phyloP scores from a whole-genome alignment of 441 rosid genomes.

The Macaranga tanarius region DNA sequence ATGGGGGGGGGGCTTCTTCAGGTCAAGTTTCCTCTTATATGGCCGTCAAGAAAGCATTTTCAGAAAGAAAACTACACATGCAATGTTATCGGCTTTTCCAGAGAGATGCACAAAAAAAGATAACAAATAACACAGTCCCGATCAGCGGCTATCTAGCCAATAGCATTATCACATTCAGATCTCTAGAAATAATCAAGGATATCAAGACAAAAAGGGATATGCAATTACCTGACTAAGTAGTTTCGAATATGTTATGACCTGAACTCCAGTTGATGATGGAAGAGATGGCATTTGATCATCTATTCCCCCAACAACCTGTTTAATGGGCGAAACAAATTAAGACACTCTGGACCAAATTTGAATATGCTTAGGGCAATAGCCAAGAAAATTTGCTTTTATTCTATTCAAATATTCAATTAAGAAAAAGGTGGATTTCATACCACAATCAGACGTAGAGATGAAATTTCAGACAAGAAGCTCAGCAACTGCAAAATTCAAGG shows the following conservation, averaged over 20 bases:
- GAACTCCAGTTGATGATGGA: conserved; percentile 70
- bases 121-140: not conserved
- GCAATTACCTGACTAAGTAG: conserved; percentile 75
- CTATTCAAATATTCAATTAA: conserved; percentile 22
- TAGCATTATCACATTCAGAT: conserved; percentile 2
- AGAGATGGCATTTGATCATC: conserved; percentile 83
- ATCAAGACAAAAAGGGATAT: conserved; percentile 19
- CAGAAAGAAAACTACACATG: not conserved
- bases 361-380: not conserved
- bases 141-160: not conserved
- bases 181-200: conserved; percentile 12
- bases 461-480: conserved; percentile 78
- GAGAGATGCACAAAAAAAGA: not conserved
- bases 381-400: conserved; percentile 5
- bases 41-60: not conserved
- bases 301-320: conserved; percentile 93
- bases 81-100: not conserved
- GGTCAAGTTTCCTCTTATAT: not conserved
- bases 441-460: conserved; percentile 82
- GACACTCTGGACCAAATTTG: conserved; percentile 11
- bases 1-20: not conserved
- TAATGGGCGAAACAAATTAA: conserved; percentile 28
- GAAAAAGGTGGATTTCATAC: conserved; percentile 46
- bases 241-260: conserved; percentile 71
- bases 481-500: conserved; percentile 60